phyloP scores from a whole-genome alignment of 257 asterid genomes.

The Solanum appendiculatum region DNA sequence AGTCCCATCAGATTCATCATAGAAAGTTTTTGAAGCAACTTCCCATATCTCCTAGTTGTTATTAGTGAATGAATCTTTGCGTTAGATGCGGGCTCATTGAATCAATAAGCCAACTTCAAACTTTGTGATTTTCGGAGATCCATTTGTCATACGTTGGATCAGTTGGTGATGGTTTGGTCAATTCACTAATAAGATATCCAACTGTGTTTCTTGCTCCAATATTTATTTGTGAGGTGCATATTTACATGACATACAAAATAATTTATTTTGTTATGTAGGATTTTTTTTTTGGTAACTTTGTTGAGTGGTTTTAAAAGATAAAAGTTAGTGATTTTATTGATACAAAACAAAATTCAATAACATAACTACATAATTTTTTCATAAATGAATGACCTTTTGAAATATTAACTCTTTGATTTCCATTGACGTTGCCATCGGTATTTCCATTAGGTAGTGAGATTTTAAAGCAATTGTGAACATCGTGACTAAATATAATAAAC shows the following conservation, averaged over 20 bases:
- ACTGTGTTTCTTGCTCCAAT: not conserved
- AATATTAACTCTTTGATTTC: not conserved
- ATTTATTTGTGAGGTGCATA: not conserved
- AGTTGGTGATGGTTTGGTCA: not conserved
- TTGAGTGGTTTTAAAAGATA: too few species aligned
- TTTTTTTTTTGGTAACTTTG: too few species aligned
- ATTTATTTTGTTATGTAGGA: too few species aligned
- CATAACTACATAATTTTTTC: fast-evolving
- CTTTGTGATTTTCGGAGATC: not conserved
- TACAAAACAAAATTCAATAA: not conserved
- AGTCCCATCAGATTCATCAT: too few species aligned
- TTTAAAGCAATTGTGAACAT: not conserved
- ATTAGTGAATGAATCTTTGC: not conserved
- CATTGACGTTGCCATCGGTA: not conserved
- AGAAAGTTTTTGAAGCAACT: too few species aligned
- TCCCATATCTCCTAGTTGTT: too few species aligned
- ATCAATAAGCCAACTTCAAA: conserved; percentile 1
- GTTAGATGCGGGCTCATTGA: not conserved
- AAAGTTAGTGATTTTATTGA: fast-evolving
- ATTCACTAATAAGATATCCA: not conserved
- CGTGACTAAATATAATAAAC: not conserved
- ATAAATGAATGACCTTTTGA: too few species aligned
- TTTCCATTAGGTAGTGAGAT: not conserved
- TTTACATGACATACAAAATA: not conserved
- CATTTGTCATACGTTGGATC: not conserved